A percentile compares a stretch with the other conserved stretches of the same genome.
Evolutionary conservation across 2,329 filamentous ascomycete species (phyloP).

Genomic region (Penicillium sp.): DNA sequence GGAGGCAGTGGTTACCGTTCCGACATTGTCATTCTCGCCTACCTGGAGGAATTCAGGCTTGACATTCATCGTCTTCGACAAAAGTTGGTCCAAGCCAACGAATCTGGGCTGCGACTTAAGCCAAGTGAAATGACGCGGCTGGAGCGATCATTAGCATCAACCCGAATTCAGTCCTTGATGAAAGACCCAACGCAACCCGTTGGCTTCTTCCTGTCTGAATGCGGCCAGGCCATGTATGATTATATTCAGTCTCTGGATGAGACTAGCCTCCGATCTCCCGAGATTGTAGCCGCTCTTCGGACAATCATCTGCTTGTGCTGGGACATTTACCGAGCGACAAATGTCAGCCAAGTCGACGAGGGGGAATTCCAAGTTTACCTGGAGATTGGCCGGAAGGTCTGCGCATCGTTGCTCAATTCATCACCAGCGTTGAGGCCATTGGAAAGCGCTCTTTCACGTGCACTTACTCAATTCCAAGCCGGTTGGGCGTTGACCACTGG

Average conservation of each 20-base stretch:
- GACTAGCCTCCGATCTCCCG: constrained; percentile 21
- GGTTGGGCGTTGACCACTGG: constrained; percentile 71
- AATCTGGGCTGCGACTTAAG: constrained; percentile 33
- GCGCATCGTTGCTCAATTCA: constrained; percentile 30
- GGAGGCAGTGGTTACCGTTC: constrained; percentile 19
- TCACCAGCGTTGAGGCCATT: constrained; percentile 26
- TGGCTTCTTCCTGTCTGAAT: constrained; percentile 36
- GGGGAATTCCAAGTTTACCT: constrained; percentile 53
- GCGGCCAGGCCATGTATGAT: constrained; percentile 34
- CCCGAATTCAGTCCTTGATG: constrained; percentile 37
- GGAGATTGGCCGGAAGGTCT: constrained; percentile 35
- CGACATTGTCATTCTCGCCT: constrained; percentile 27
- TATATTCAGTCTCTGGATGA: constrained; percentile 30
- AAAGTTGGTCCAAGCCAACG: constrained; percentile 28
- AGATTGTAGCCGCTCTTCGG: constrained; percentile 25
- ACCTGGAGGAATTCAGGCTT: constrained; percentile 37
- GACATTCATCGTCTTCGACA: constrained; percentile 35
- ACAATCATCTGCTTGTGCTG: constrained; percentile 44
- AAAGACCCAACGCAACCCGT: constrained; percentile 42
- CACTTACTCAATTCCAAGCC: constrained; percentile 56
- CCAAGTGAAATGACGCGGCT: constrained; percentile 41
- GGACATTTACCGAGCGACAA: constrained; percentile 45
- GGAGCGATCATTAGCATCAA: constrained; percentile 40
- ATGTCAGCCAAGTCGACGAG: constrained; percentile 45
- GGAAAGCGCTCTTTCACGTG: constrained; percentile 24